Base-by-base conservation (phyloP, 177 flowering plant genomes). In the Vitis hybrid region DNA sequence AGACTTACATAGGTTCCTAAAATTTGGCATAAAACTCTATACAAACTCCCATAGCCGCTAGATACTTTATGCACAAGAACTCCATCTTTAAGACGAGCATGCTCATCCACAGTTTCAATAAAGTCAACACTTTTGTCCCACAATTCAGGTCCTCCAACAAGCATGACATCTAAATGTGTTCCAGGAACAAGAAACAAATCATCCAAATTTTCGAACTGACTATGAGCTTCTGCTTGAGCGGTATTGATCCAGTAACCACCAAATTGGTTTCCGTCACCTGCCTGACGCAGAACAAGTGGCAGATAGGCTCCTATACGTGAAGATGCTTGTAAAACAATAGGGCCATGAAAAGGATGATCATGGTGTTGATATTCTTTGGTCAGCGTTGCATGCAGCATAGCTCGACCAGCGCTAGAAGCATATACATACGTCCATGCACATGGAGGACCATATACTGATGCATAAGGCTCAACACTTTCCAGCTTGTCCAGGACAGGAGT, bases 171-270 rank as follows among this genome's bases (percentile, higher is more conserved):
- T 50, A 90, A 19, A 62, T 81, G 74, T 66, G 99, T 82, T 74
- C 90, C 91, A 73, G 94, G 97, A 54, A 68, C 93, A 79, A 94
- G 97, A 84, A 82, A 81, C 66, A 92, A 59, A 68, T 74, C 66
- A 31, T 85, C 83, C 82, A 88, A 52, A 72, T 68, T 75, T 65
- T 69, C 69, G 61, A 80, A 66, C 72, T 75, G 78, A 67, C 69
- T 66, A 59, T 60, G 71, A 65, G 83, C 70, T 75, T 80, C 85
- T 67, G 69, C 67, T 62, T 62, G 70, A 63, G 75, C 69, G 65
- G 76, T 70, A 80, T 91, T 83, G 77, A 82, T 79, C 87, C 85
- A 86, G 71, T 91, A 93, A 65, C 99, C 99, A 75, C 98, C 99
- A 86, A 81, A 91, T 54, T 79, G 79, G 71, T 82, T 94, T 51